These are phyloP conservation scores for Neltuma alba DNA, from an alignment of 306 rosid species.

Conservation along the genomic window DNA sequence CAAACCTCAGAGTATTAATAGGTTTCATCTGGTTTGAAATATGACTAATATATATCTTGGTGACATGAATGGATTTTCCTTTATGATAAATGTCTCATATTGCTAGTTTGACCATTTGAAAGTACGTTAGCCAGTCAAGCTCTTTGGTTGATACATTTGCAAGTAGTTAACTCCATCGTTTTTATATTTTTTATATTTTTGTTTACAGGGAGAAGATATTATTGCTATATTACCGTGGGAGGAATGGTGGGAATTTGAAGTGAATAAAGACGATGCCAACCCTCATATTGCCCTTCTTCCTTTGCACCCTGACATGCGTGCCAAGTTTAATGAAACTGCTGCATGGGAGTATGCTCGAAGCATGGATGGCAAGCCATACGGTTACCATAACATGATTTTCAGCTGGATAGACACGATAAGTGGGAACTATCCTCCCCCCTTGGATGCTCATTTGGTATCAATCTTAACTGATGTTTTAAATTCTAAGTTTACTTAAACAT, in stretches of 20 bases:
- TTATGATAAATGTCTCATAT: constrained; percentile 5
- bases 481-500: constrained; percentile 13
- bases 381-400: constrained; percentile 96
- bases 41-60: constrained; percentile 16
- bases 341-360: constrained; percentile 95
- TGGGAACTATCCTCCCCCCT: constrained; percentile 91
- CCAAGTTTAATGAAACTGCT: constrained; percentile 88
- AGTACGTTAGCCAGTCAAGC: constrained; percentile 3
- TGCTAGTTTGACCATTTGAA: constrained; percentile 16
- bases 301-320: constrained; percentile 78
- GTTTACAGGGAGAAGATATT: constrained; percentile 82
- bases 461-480: constrained; percentile 18
- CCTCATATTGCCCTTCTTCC: constrained; percentile 98
- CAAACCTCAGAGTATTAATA: not conserved
- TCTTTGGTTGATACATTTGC: constrained; percentile 3
- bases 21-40: not conserved
- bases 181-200: too few species aligned
- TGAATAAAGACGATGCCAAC: constrained; percentile 77
- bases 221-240: constrained; percentile 91
- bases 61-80: constrained; percentile 11
- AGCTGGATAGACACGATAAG: constrained; percentile 92
- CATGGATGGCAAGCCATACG: constrained; percentile 89
- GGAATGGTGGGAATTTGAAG: constrained; percentile 94
- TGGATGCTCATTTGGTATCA: constrained; percentile 91
- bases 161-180: constrained; percentile 24